Base-by-base conservation (phyloP, 352 stramenopile genomes). In the Phytopythium boreale region DNA sequence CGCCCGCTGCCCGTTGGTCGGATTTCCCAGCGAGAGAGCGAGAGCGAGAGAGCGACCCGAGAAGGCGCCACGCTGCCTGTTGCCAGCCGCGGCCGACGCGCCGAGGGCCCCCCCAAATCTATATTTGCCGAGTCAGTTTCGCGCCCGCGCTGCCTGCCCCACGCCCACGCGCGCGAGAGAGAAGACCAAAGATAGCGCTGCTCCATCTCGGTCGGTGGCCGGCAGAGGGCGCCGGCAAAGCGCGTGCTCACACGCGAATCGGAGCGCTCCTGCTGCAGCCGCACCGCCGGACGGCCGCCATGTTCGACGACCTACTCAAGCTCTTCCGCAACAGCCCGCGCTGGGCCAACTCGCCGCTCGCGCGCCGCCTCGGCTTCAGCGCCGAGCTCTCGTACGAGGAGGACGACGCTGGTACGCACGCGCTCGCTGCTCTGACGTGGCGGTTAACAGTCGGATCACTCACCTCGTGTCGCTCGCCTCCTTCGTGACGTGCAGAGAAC, bases 281-380 rank as follows among this genome's bases (percentile, higher is more conserved):
- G 22, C 55, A 36, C 29, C 31, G 36, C 29, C 52, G 36, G 11
- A n/a, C 19, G 15, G n/a, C 20, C 27, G 53, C 46, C 49, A 87
- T 87, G 78, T 80, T 87, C 51, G 76, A 82, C 74, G 81, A 92
- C 68, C 67, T 93, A 50, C 73, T 93, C 71, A 92, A 92, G 80
- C 66, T 92, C 64, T 87, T 93, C 72, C 82, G 82, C 68, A 87
- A 84, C 71, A 93, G 85, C 64, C 84, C 84, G 41, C 82, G 81
- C 56, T 93, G 84, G 84, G 77, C 75, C 36, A 84, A 90, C 66
- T 93, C 84, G 66, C 80, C 82, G 12, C 83, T 93, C 37, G 84
- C 82, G 27, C 74, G 83, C 19, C 76, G 80, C 50, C 77, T 93
- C 50, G 85, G 85, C 57, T 92, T 92, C 59, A 74, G 76, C 50